These are phyloP conservation scores for Davidsoniella virescens DNA, from an alignment of 2,329 filamentous ascomycete species.

Conservation along the genomic window DNA sequence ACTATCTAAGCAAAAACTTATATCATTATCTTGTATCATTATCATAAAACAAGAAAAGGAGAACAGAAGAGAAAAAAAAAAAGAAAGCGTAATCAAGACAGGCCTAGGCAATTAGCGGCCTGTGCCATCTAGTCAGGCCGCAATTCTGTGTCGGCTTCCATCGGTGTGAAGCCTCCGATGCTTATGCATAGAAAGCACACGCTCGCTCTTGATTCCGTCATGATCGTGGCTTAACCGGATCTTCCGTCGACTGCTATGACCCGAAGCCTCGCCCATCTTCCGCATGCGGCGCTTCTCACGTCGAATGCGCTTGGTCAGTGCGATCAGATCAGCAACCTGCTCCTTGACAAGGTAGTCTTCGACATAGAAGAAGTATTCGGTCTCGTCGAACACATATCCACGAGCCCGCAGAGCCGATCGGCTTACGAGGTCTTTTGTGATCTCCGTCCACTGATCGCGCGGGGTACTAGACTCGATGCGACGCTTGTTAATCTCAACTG, in stretches of 20 bases:
- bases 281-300: constrained; percentile 3
- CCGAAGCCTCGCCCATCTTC: neutral
- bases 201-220: too few relatives aligned
- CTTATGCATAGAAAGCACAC: too few relatives aligned
- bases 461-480: constrained; percentile 26
- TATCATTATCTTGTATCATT: too few relatives aligned
- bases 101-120: too few relatives aligned
- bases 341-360: constrained; percentile 57
- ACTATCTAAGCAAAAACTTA: too few relatives aligned
- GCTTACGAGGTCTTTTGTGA: constrained; percentile 80
- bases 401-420: constrained; percentile 72
- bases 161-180: too few relatives aligned
- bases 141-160: too few relatives aligned
- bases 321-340: constrained; percentile 3
- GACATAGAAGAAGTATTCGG: constrained; percentile 76
- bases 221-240: too few relatives aligned
- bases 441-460: constrained; percentile 82
- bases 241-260: neutral
- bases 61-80: too few relatives aligned
- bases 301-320: constrained; percentile 7
- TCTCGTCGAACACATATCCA: constrained; percentile 84
- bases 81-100: too few relatives aligned
- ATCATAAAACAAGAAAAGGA: too few relatives aligned
- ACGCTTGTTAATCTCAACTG: constrained; percentile 41
- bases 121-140: too few relatives aligned